Evolutionary conservation across 2,329 filamentous ascomycete genomes (phyloP), one percentile per base, ranked within the genome.

Genomic region (Monosporascus ibericus): DNA sequence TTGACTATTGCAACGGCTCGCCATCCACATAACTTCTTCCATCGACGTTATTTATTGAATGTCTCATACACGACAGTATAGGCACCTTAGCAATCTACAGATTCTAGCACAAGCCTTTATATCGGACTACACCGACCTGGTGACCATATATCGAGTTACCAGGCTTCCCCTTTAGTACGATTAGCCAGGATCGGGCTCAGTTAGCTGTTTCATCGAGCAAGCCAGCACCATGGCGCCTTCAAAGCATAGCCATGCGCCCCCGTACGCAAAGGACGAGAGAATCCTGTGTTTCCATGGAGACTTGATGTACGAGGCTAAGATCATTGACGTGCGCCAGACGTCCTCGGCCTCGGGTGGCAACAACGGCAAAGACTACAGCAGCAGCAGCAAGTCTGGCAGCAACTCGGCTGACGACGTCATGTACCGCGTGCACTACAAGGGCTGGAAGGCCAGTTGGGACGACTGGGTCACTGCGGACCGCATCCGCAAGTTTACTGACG

Each of bases 391-490:
- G 77, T 79, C 64, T 44, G 86, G 86, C 65, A 86, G 88, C 71
- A 85, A 49, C 52, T 50, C 84, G 68, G 86, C 73, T 20, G 75
- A 86, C 55, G 84, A 87, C 36, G 91, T 84, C 67, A 84, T 90
- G 68, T 99, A 95, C 75, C 88, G 89, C 66, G 88, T 99, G 51
- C 94, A 99, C 73, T 99, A 99, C 77, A 97, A 97, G 73, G 94
- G 94, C 65, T 99, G 94, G 94, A 99, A 99, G 78, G 92, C 92
- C 70, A 96, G 91, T 80, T 99, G 94, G 94, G 94, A 99, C 74
- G 94, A 99, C 74, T 97, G 92, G 92, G 94, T 97, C 44, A 84
- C 89, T 22, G 86, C 91, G 71, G 92, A 97, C 69, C 89, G 94
- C 60, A 86, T 99, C 55, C 87, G 92, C 66, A 96, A 96, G 74